Base-by-base conservation (phyloP, 2,329 filamentous ascomycete genomes). In the Sporothrix euskadiensis region DNA sequence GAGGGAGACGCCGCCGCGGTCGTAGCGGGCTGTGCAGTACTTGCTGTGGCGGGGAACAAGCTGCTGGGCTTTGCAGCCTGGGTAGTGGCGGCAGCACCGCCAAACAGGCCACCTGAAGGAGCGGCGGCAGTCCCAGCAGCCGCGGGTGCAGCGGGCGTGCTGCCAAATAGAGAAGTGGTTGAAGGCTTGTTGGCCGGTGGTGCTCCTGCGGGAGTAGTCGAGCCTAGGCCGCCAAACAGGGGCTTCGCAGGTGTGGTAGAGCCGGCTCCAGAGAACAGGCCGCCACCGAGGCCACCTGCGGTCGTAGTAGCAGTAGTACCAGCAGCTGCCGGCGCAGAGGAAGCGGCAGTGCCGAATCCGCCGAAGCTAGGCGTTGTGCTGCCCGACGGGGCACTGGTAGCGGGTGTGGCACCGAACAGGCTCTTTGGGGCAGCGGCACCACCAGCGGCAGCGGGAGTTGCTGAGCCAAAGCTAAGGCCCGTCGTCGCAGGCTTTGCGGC, bases 121-220 rank as follows among this genome's bases (percentile, higher is more conserved):
- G 77, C 65, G 52, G 76, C 74, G 32, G 71, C 10, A 5, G 66
- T 54, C 10, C 69, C 22, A 14, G 71, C 56, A 7, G 71, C 74
- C 8, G 77, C 65, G 12, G 75, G 73, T 2, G 77, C 73, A 35
- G 63, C 49, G 8, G 63, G 7, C 1, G 41, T 26, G 47, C 22
- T 30, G 26, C 75, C 74, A 68, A 76, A 75, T 4, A 78, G 68
- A 2, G 59, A 41, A 0, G 71, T 56, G 1, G 70, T 26, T 1
- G 73, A 66, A 68, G 77, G 75, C 74, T 82, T 82, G 39, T 81
- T 81, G 5, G 81, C 78, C 0, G 86, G 86, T 72, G 87, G 87
- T n/a, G 85, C 83, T 49, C 87, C 87, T 30, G 87, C 86, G 19
- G 87, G 86, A 49, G 87, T 88, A 2, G 86, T 88, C 22, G 87